Base-by-base conservation (phyloP, 1,284 basidiomycete species). In the Mycosarcoma maydis region DNA sequence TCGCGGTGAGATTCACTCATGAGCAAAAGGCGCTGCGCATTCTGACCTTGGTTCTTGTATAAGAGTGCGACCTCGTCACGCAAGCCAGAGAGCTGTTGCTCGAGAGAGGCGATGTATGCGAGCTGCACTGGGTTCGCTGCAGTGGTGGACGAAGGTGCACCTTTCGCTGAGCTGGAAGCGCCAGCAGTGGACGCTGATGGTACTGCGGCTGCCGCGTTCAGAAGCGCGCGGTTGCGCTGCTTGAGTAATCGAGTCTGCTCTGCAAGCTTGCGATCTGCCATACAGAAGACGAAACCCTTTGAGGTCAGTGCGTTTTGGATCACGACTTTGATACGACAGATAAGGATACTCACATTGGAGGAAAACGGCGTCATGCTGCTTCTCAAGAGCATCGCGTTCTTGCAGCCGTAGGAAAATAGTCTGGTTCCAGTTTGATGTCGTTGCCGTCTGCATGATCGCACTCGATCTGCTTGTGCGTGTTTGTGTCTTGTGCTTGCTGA, bases 1-100 rank as follows among this genome's bases (percentile, higher is more conserved):
- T 95, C 93, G 40, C 94, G 88, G 8, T 98, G 85, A 0, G 91
- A 91, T 82, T 98, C 95, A 66, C 92, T 95, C 89, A 98, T 92
- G 7, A 90, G 87, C 14, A 98, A 86, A 13, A 95, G 86, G 34
- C 92, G 87, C 81, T 97, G 94, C 1, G 94, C 92, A 82, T 96
- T 96, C 83, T 95, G 92, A 0, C 92, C 91, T 80, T 98, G 94
- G 0, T 92, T 92, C 83, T 96, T 95, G 86, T 98, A 98, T 3
- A 96, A 88, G 6, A 90, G 90, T 3, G 93, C 90, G 37, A 98
- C 85, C 82, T 98, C 95, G 75, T 92, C 90, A 23, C 93, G 88
- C 41, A 95, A 85, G 6, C 90, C 88, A 3, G 92, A 91, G 80
- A 98, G 91, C 81, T 98, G 94, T 3, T 90, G 89, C 82, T 98